These are phyloP conservation scores for Aspergillus pseudoterreus DNA, from an alignment of 2,329 filamentous ascomycete genomes.

Conservation along the genomic window DNA sequence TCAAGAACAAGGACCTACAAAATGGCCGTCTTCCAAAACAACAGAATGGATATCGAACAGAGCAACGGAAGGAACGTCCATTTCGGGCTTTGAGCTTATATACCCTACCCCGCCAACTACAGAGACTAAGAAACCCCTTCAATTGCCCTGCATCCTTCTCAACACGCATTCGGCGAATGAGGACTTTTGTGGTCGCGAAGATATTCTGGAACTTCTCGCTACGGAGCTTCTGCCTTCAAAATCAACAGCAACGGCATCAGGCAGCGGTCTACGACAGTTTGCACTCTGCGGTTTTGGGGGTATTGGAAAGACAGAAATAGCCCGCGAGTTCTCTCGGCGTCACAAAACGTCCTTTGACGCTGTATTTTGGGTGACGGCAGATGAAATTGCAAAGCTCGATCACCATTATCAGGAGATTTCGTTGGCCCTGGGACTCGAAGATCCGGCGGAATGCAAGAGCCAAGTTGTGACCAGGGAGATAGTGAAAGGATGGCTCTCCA, in stretches of 20 bases:
- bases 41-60: slow-evolving; percentile 2
- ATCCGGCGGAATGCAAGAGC: slow-evolving; percentile 16
- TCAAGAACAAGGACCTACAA: not conserved
- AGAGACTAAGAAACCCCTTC: not conserved
- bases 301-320: slow-evolving; percentile 27
- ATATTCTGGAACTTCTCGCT: slow-evolving; percentile 18
- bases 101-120: not conserved
- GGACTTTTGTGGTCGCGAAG: slow-evolving; percentile 20
- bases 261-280: slow-evolving; percentile 13
- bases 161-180: slow-evolving; percentile 7
- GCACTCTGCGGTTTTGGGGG: slow-evolving; percentile 22
- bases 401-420: slow-evolving; percentile 21
- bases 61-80: slow-evolving; percentile 1
- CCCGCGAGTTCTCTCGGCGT: slow-evolving; percentile 20
- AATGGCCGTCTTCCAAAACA: not conserved
- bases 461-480: slow-evolving; percentile 20
- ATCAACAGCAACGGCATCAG: slow-evolving; percentile 7
- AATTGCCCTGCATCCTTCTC: slow-evolving; percentile 1
- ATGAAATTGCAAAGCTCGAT: slow-evolving; percentile 23
- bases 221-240: slow-evolving; percentile 18
- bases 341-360: slow-evolving; percentile 24
- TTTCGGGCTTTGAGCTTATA: slow-evolving; percentile 3
- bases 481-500: slow-evolving; percentile 23
- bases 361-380: slow-evolving; percentile 30
- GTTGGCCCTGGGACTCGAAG: slow-evolving; percentile 21